Conservation (phyloP, 306 rosid species). For the Glycine latifolia region DNA sequence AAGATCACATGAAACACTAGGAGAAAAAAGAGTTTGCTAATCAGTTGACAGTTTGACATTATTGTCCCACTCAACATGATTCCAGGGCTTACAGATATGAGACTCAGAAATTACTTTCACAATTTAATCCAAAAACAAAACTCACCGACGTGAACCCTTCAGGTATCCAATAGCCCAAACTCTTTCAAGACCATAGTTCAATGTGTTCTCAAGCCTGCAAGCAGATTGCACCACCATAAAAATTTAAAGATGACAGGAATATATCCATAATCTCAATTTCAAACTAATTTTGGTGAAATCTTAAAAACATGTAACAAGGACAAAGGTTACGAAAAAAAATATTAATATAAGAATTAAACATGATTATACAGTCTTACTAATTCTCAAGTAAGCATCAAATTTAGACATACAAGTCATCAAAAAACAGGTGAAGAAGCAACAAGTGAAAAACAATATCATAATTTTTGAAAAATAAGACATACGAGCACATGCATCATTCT, state of each 20-base stretch:
- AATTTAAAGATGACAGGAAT: background rate
- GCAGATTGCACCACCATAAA: constrained; percentile 18
- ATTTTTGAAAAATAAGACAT: background rate
- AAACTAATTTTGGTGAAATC: background rate
- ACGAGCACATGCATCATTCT: background rate
- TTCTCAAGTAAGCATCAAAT: constrained; percentile 42
- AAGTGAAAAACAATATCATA: constrained; percentile 16
- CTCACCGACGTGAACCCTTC: constrained; percentile 97
- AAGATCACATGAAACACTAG: constrained; percentile 10
- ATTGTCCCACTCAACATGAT: constrained; percentile 25
- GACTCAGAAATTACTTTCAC: constrained; percentile 10
- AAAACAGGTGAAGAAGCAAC: constrained; percentile 32
- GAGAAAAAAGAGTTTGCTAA: constrained; percentile 15
- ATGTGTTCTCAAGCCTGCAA: constrained; percentile 97
- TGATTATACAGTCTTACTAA: constrained; percentile 22
- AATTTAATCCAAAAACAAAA: constrained; percentile 20
- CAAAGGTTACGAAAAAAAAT: background rate
- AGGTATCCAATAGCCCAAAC: constrained; percentile 99
- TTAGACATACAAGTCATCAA: constrained; percentile 9
- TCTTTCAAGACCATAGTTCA: constrained; percentile 98
- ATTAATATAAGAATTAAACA: constrained; percentile 28
- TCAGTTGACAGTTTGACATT: constrained; percentile 6
- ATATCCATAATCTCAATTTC: constrained; percentile 23
- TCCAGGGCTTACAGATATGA: background rate
- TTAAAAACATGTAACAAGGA: background rate